Evolutionary conservation across 129 eudicot species (phyloP).

Genomic region (Artemisia argyi): DNA sequence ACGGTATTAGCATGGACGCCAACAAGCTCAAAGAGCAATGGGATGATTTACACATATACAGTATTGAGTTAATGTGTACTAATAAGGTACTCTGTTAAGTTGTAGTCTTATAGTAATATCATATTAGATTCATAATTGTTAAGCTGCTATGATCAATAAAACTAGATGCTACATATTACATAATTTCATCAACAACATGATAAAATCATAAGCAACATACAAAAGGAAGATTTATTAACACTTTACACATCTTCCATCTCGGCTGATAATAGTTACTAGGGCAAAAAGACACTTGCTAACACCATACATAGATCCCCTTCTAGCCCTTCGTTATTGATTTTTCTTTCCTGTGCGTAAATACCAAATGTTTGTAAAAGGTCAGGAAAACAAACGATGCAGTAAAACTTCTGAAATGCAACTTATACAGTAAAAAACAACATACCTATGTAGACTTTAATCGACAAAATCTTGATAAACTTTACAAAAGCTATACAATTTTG

Average conservation of each 20-base stretch:
- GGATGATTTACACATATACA: no score
- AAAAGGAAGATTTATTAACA: neutral
- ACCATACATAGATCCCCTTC: neutral
- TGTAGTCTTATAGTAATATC: no score
- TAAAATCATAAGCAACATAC: slow-evolving; percentile 5
- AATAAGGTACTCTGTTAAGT: no score
- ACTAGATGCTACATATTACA: slow-evolving; percentile 10
- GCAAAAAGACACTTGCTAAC: neutral
- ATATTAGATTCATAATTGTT: no score
- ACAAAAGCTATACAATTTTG: no score
- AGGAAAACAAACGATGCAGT: neutral
- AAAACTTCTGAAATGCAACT: no score
- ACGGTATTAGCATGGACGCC: no score
- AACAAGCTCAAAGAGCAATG: no score
- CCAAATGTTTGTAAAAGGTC: neutral
- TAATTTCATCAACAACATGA: neutral
- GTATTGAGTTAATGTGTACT: no score
- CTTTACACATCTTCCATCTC: neutral
- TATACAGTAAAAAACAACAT: no score
- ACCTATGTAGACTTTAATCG: no score
- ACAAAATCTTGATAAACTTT: no score
- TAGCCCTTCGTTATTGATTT: neutral
- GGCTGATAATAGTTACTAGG: neutral
- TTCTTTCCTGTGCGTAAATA: neutral
- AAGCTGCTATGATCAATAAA: neutral